Base-by-base conservation (phyloP, 257 asterid genomes). In the Petunia secreta region DNA sequence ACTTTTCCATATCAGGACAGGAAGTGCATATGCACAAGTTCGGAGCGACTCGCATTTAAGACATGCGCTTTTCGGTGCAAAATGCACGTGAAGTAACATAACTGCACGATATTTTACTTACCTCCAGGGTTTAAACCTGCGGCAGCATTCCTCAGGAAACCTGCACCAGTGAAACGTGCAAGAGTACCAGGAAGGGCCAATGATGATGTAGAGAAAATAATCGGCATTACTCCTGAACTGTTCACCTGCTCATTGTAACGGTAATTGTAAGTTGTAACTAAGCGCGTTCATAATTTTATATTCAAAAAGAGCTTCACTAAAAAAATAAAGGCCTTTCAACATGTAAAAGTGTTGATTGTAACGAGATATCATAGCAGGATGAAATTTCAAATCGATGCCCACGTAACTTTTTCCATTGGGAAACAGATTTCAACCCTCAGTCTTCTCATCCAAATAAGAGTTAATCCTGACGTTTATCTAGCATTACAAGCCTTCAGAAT, bases 151-250 rank as follows among this genome's bases (percentile, higher is more conserved):
- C 87, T 95, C 13, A 95, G 93, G 80, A 91, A 85, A 69, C 83
- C 87, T 39, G 93, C 80, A 81, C 98, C 99, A 48, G 99, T 93
- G 83, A 95, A 95, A 71, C 99, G 98, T 54, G 98, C 99, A 74
- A 95, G 87, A 71, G 98, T 95, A 69, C 93, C 97, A 8, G 99
- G 99, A 84, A 95, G 93, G 80, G 99, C 96, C 89, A 95, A 77
- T 39, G 99, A 93, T 59, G 99, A 95, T 52, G 99, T 95, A 25
- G 99, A 95, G 90, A 95, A 95, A 86, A 95, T 95, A 86, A 95
- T 95, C 74, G 99, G 99, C 99, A 95, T 95, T 84, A 95, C 98
- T 67, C 99, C 99, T 52, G 99, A 85, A 83, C 98, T 93, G 89
- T 95, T 95, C 78, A 95, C 99, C 99, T 95, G 95, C 67, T 67